Evolutionary conservation across 2,329 filamentous ascomycete genomes (phyloP), one percentile per base, ranked within the genome.

Genomic region (Rhinocladiella similis): DNA sequence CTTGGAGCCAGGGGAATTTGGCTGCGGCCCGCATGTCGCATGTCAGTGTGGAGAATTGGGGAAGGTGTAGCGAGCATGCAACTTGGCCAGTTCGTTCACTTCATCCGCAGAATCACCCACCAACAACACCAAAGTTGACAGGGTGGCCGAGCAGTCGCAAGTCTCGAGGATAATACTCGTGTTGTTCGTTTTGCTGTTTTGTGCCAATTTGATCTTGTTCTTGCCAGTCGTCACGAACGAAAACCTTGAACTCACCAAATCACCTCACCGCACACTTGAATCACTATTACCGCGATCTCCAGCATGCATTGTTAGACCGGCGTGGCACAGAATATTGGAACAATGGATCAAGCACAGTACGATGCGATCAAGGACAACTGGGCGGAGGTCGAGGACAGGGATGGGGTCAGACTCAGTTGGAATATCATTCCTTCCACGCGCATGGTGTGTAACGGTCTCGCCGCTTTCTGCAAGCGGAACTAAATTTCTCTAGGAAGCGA

Each of bases 401-500:
- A 99, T 85, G 94, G 94, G 60, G 85, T 97, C 69, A 87, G 94
- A 62, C 82, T 99, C 65, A 97, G 93, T 77, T 99, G 94, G 94
- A 99, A 99, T 73, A 95, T 95, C 60, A 96, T 99, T 70, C 94
- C 94, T 48, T 97, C 92, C 79, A 93, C 93, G 70, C 91, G 94
- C 73, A 97, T 99, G 91, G 92, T 91, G 67, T 67, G 83, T 77
- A 33, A 49, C 45, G 33, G 52, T 35, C n/a, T 42, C 38, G 50
- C 50, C 41, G 43, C 57, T 56, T n/a, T n/a, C n/a, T 25, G 45
- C 51, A 52, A 61, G 59, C 58, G 54, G 51, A 52, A 64, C 65
- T 71, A 61, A 75, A 61, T 66, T 60, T 66, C 63, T 65, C 63
- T 67, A 95, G 90, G 92, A 97, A 86, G 92, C 92, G 54, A 96